Percentiles rank a stretch among this genome's conserved stretches.
phyloP scores from a whole-genome alignment of 2,329 filamentous ascomycete genomes.

The Sarocladiaceae sp. region DNA sequence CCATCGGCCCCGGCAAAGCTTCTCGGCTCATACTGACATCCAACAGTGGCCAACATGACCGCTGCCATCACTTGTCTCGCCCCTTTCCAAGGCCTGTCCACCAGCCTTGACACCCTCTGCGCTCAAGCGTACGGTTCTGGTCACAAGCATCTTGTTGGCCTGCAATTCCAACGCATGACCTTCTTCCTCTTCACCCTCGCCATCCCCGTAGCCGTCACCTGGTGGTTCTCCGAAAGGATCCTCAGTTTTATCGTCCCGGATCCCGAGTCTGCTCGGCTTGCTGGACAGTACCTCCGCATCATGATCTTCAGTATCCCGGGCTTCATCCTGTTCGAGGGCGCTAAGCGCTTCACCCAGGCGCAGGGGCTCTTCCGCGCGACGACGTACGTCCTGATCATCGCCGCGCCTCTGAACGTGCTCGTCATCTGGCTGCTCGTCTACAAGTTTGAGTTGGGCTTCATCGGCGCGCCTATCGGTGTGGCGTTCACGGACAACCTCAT shows the following conservation, averaged over 20 bases:
- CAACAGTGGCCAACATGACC: slow-evolving; percentile 58
- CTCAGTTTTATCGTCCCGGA: slow-evolving; percentile 42
- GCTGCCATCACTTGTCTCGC: slow-evolving; percentile 73
- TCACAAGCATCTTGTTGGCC: slow-evolving; percentile 76
- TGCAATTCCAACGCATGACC: slow-evolving; percentile 77
- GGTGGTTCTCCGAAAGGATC: slow-evolving; percentile 62
- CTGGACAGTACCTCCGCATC: slow-evolving; percentile 66
- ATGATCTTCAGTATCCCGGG: slow-evolving; percentile 69
- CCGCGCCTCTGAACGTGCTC: slow-evolving; percentile 69
- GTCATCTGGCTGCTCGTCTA: slow-evolving; percentile 77
- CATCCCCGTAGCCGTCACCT: slow-evolving; percentile 65
- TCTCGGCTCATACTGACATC: slow-evolving; percentile 12
- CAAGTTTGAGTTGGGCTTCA: slow-evolving; percentile 61
- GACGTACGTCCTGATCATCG: slow-evolving; percentile 69
- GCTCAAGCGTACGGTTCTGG: slow-evolving; percentile 92
- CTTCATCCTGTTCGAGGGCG: slow-evolving; percentile 69
- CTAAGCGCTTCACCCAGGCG: slow-evolving; percentile 75
- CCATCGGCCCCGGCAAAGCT: not conserved
- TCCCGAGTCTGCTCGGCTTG: slow-evolving; percentile 58
- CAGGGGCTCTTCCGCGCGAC: slow-evolving; percentile 76
- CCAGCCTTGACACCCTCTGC: slow-evolving; percentile 85
- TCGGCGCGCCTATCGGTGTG: slow-evolving; percentile 77
- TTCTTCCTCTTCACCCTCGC: slow-evolving; percentile 68
- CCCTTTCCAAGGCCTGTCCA: slow-evolving; percentile 78
- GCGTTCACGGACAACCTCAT: slow-evolving; percentile 72